These are phyloP conservation scores for Cladosporium oxysporum DNA, from an alignment of 2,329 filamentous ascomycete species.

Conservation along the genomic window DNA sequence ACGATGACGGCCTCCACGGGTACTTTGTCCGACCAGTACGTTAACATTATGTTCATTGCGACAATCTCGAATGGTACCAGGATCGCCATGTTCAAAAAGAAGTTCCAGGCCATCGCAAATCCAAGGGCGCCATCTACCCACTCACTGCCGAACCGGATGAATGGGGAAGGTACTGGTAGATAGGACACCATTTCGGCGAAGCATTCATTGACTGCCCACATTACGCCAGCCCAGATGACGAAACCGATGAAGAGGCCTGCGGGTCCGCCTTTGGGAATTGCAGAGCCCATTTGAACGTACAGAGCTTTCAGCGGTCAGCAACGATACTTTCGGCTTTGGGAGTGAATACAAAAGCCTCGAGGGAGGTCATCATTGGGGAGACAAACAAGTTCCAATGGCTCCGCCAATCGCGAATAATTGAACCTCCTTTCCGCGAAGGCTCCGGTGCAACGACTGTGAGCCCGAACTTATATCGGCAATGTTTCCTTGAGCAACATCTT, in stretches of 20 bases:
- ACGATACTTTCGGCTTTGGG: neutral
- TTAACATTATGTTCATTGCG: slow-evolving; percentile 20
- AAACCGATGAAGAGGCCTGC: slow-evolving; percentile 43
- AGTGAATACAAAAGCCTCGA: neutral
- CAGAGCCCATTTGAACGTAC: slow-evolving; percentile 23
- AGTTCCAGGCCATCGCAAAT: slow-evolving; percentile 48
- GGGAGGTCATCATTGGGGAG: neutral
- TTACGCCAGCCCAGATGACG: slow-evolving; percentile 35
- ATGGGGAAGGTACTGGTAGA: slow-evolving; percentile 72
- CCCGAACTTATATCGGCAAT: slow-evolving; percentile 1
- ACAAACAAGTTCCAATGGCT: slow-evolving; percentile 24
- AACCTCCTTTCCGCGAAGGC: slow-evolving; percentile 21
- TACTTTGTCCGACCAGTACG: slow-evolving; percentile 22
- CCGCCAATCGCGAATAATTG: slow-evolving; percentile 24
- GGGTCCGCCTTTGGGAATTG: slow-evolving; percentile 41
- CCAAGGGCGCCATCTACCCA: slow-evolving; percentile 74
- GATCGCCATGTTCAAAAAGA: slow-evolving; percentile 21
- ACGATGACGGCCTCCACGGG: slow-evolving; percentile 22
- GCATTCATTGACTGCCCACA: slow-evolving; percentile 24
- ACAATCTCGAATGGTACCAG: slow-evolving; percentile 17
- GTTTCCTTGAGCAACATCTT: slow-evolving; percentile 1
- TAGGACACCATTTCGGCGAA: slow-evolving; percentile 69
- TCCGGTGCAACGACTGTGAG: slow-evolving; percentile 21
- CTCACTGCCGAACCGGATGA: slow-evolving; percentile 72
- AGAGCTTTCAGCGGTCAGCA: neutral